A percentile compares a stretch with the other conserved stretches of the same genome.
phyloP scores from a whole-genome alignment of 1,284 basidiomycete species.

The Cryptococcus neoformans region DNA sequence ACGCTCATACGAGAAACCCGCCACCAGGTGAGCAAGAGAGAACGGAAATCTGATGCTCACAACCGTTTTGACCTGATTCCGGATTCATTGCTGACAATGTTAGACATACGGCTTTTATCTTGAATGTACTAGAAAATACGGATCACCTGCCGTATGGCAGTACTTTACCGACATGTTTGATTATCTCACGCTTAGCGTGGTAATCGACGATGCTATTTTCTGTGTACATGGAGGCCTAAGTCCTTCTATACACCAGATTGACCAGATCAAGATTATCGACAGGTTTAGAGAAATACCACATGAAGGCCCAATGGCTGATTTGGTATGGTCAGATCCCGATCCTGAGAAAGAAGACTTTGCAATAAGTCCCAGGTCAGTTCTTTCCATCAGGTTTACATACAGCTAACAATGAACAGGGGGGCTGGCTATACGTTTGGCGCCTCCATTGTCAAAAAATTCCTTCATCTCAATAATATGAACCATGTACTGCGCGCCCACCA shows the following conservation, averaged over 20 bases:
- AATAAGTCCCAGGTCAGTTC: constrained; percentile 83
- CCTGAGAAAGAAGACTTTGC: constrained; percentile 99
- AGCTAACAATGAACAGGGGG: constrained; percentile 55
- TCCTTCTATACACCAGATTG: constrained; percentile 97
- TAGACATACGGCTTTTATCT: constrained; percentile 99
- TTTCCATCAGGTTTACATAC: not conserved
- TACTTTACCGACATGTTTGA: constrained; percentile 99
- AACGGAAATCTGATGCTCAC: constrained; percentile 47
- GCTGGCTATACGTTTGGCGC: constrained; percentile 99
- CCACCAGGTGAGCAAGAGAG: constrained; percentile 22
- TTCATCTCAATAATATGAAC: constrained; percentile 90
- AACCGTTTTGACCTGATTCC: not conserved
- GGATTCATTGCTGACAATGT: not conserved
- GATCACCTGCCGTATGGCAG: constrained; percentile 93
- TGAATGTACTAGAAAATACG: constrained; percentile 97
- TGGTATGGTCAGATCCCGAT: constrained; percentile 99
- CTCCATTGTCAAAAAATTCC: constrained; percentile 97
- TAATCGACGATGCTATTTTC: constrained; percentile 99
- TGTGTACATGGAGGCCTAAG: constrained; percentile 99
- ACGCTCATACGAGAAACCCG: constrained; percentile 34
- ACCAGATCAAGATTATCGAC: constrained; percentile 99
- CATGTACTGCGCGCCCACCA: constrained; percentile 98
- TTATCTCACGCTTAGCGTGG: constrained; percentile 93
- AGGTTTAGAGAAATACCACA: constrained; percentile 99
- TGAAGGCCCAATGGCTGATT: constrained; percentile 99